These are phyloP conservation scores for Fusarium coffeatum DNA, from an alignment of 2,329 filamentous ascomycete genomes.

Conservation along the genomic window DNA sequence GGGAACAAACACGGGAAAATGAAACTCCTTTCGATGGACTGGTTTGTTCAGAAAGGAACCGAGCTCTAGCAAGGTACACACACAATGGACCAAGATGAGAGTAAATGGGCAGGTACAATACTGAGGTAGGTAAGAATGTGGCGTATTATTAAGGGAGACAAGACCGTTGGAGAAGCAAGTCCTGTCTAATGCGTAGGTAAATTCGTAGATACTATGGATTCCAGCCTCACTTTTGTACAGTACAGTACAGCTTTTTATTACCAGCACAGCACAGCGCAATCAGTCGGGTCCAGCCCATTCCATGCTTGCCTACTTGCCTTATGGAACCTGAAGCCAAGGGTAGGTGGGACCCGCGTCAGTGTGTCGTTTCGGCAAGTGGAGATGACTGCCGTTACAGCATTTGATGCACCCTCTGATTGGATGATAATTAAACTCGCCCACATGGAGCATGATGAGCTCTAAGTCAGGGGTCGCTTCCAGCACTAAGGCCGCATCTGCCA, in stretches of 20 bases:
- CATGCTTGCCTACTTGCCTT: not conserved
- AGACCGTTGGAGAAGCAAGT: not conserved
- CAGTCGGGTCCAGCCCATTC: not conserved
- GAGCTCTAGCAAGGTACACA: not conserved
- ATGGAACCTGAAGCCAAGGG: not conserved
- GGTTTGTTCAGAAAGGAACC: constrained; percentile 14
- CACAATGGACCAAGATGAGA: not conserved
- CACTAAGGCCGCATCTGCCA: constrained; percentile 4
- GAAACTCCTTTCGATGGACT: constrained; percentile 14
- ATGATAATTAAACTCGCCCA: not conserved
- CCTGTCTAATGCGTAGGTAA: not conserved
- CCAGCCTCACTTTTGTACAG: constrained; percentile 1
- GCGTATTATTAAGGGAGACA: constrained; percentile 26
- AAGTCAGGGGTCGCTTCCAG: constrained; percentile 18
- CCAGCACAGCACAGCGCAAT: not conserved
- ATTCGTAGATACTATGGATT: not conserved
- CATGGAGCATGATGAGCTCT: constrained; percentile 8
- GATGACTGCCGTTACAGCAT: constrained; percentile 12
- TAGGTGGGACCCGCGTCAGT: not conserved
- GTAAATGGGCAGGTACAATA: not conserved
- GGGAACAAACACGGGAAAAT: constrained; percentile 29
- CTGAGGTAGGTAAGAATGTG: not conserved
- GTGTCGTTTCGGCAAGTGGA: constrained; percentile 33
- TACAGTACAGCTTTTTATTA: not conserved
- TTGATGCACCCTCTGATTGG: constrained; percentile 20